Conservation (phyloP, 192 early-diverging fungal genomes). For the Gaertneriomyces sp. region DNA sequence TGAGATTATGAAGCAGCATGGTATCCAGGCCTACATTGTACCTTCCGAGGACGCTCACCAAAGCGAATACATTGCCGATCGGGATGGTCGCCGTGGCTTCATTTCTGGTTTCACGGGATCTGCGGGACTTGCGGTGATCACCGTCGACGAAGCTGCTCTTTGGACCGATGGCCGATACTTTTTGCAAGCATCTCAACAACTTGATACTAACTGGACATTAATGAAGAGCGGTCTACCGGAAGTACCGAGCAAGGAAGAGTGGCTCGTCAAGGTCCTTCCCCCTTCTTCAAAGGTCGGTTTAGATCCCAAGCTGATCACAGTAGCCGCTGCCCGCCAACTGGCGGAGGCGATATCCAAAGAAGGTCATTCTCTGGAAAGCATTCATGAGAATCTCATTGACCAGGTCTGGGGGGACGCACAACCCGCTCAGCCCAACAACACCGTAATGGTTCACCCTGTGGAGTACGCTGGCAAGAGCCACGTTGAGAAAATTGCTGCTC, state of each 20-base stretch:
- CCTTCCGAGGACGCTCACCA: slow-evolving; percentile 97
- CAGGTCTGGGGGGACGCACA: slow-evolving; percentile 69
- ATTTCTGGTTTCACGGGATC: slow-evolving; percentile 98
- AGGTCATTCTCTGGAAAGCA: slow-evolving; percentile 66
- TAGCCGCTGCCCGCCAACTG: slow-evolving; percentile 62
- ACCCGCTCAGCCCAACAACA: slow-evolving; percentile 69
- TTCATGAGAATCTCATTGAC: slow-evolving; percentile 82
- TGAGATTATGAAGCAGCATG: slow-evolving; percentile 48
- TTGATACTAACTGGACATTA: slow-evolving; percentile 90
- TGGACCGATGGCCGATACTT: slow-evolving; percentile 99
- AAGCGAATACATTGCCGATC: slow-evolving; percentile 91
- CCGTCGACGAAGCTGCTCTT: slow-evolving; percentile 71
- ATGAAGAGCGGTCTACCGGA: slow-evolving; percentile 88
- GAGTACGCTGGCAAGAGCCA: slow-evolving; percentile 55
- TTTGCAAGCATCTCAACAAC: slow-evolving; percentile 87
- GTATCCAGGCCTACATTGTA: slow-evolving; percentile 61
- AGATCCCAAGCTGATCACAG: slow-evolving; percentile 84
- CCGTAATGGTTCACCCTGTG: slow-evolving; percentile 61
- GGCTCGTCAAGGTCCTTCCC: slow-evolving; percentile 67
- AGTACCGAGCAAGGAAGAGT: slow-evolving; percentile 87
- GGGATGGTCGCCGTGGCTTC: slow-evolving; percentile 82
- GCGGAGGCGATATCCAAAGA: slow-evolving; percentile 50
- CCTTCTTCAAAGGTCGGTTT: slow-evolving; percentile 81
- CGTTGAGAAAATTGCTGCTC: slow-evolving; percentile 65
- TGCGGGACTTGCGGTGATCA: slow-evolving; percentile 83